phyloP scores from a whole-genome alignment of 176 grass and related monocot species.

The Tuctoria greenei region DNA sequence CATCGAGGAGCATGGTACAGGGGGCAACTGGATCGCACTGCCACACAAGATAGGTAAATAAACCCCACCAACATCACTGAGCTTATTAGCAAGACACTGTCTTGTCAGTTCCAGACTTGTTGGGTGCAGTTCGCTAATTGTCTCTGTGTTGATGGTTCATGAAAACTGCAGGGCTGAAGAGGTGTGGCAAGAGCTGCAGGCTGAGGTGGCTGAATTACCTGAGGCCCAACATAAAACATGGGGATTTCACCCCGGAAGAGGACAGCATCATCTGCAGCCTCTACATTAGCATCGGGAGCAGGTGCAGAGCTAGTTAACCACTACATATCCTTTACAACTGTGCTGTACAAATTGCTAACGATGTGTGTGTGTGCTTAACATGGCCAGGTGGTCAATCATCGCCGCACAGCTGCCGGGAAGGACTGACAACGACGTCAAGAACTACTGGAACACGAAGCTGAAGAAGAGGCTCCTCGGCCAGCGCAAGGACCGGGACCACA shows the following conservation, averaged over 20 bases:
- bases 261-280: constrained; percentile 87
- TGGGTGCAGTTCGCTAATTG: background rate
- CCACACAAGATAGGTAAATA: constrained; percentile 76
- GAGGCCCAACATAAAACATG: constrained; percentile 92
- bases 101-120: background rate
- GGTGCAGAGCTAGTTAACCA: constrained; percentile 35
- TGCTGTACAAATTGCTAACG: constrained; percentile 2
- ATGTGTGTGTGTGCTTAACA: background rate
- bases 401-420: constrained; percentile 90
- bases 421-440: constrained; percentile 95
- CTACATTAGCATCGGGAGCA: constrained; percentile 99
- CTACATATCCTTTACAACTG: background rate
- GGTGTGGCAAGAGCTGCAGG: constrained; percentile 83
- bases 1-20: constrained; percentile 80
- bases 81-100: background rate
- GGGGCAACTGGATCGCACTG: constrained; percentile 87
- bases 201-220: constrained; percentile 82
- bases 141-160: background rate
- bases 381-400: constrained; percentile 91
- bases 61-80: background rate
- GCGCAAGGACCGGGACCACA: constrained; percentile 53
- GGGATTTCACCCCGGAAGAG: constrained; percentile 87
- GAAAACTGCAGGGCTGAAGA: constrained; percentile 59
- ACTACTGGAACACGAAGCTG: constrained; percentile 99
- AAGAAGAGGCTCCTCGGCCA: constrained; percentile 85